Evolutionary conservation across 208 protist species (phyloP).

Genomic region (Angomonas deanei): DNA sequence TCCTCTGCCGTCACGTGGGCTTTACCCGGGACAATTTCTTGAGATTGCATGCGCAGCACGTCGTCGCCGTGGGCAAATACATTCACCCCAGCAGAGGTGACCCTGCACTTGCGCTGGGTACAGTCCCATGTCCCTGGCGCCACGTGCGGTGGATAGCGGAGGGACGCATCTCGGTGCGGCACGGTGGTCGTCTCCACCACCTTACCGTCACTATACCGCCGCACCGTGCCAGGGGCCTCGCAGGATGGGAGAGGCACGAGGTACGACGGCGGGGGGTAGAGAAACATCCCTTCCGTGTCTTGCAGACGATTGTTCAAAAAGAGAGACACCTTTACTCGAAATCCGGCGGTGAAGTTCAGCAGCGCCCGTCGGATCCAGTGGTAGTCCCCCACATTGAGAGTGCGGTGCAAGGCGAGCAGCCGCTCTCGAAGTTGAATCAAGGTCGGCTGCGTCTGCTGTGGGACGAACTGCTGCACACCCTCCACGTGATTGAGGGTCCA

Average conservation of each 20-base stretch:
- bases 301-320: constrained; percentile 80
- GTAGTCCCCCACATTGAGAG: constrained; percentile 38
- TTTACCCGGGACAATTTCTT: constrained; percentile 12
- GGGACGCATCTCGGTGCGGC: constrained; percentile 39
- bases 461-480: constrained; percentile 31
- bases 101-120: constrained; percentile 9
- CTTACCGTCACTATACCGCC: constrained; percentile 18
- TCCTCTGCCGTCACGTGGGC: not conserved
- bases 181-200: constrained; percentile 14
- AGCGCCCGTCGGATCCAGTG: constrained; percentile 55
- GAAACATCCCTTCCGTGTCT: constrained; percentile 55
- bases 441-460: constrained; percentile 6
- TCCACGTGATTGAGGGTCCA: constrained; percentile 88
- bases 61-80: constrained; percentile 34
- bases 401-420: constrained; percentile 18
- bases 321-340: constrained; percentile 80
- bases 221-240: constrained; percentile 54
- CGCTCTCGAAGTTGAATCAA: constrained; percentile 16
- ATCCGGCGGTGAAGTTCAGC: constrained; percentile 61
- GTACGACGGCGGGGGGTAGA: constrained; percentile 22
- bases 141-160: constrained; percentile 27
- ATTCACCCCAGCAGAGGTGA: constrained; percentile 55
- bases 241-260: constrained; percentile 36
- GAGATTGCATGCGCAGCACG: constrained; percentile 23
- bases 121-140: constrained; percentile 39